These are phyloP conservation scores for Suillus occidentalis DNA, from an alignment of 768 basidiomycete species.

Conservation along the genomic window DNA sequence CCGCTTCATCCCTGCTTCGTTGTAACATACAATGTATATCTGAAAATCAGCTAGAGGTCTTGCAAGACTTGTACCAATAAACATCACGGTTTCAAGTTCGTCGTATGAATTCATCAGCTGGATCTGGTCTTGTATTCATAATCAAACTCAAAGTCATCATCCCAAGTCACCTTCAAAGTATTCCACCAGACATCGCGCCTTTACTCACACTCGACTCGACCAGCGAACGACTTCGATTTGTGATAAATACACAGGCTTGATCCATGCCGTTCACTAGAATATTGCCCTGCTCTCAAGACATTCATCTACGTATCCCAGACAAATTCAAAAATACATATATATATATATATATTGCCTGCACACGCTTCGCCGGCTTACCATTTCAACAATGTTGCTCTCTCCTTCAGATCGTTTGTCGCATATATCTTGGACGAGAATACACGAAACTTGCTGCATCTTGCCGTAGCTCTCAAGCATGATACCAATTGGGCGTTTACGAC, in stretches of 20 bases:
- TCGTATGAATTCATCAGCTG: background rate
- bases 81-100: no score
- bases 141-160: background rate
- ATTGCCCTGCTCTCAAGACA: background rate
- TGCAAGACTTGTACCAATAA: no score
- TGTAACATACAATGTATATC: no score
- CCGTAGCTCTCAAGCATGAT: background rate
- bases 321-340: no score
- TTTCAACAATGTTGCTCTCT: background rate
- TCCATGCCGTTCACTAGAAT: background rate
- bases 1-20: no score
- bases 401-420: background rate
- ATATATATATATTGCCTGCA: background rate
- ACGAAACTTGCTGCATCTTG: background rate
- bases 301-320: background rate
- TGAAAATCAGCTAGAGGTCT: no score
- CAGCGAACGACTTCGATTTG: background rate
- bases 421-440: background rate
- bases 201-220: background rate
- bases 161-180: background rate
- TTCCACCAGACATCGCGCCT: background rate
- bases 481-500: background rate
- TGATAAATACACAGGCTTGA: constrained; percentile 1
- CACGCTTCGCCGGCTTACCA: background rate
- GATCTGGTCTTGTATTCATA: no score